Percentiles rank a stretch among this genome's conserved stretches.
These are phyloP conservation scores for Bacidia gigantensis DNA, from an alignment of 495 filamentous ascomycete genomes.

Conservation along the genomic window DNA sequence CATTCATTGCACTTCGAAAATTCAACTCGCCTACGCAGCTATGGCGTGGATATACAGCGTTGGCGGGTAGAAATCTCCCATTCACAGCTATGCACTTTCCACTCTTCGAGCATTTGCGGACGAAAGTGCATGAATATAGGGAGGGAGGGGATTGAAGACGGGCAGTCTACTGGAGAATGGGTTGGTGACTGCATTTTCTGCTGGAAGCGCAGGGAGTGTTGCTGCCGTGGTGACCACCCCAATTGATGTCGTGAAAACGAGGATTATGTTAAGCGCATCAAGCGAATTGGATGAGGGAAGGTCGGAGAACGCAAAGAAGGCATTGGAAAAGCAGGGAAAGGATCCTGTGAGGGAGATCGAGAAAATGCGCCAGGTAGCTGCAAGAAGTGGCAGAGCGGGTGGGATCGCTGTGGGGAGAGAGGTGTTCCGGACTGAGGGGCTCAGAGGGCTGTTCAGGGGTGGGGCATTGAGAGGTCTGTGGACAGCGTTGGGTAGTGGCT, in stretches of 20 bases:
- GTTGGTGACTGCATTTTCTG: conserved; percentile 53
- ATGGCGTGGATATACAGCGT: conserved; percentile 67
- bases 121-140: conserved; percentile 27
- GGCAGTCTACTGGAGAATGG: conserved; percentile 43
- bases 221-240: conserved; percentile 66
- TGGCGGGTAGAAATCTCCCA: conserved; percentile 68
- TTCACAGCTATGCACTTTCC: conserved; percentile 85
- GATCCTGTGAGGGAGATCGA: conserved; percentile 18
- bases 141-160: conserved; percentile 13
- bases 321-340: conserved; percentile 30
- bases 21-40: conserved; percentile 47
- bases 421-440: conserved; percentile 47
- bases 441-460: conserved; percentile 65
- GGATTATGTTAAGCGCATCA: conserved; percentile 51
- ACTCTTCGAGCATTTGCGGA: conserved; percentile 57
- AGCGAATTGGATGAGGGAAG: conserved; percentile 14
- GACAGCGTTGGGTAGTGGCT: conserved; percentile 65
- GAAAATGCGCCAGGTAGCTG: conserved; percentile 46
- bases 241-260: conserved; percentile 72
- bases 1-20: conserved; percentile 37
- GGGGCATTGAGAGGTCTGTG: conserved; percentile 59
- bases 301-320: conserved; percentile 20
- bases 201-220: conserved; percentile 52
- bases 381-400: conserved; percentile 60
- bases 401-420: conserved; percentile 45